Evolutionary conservation across 306 rosid species (phyloP).

Genomic region (Vigna trinervia): DNA sequence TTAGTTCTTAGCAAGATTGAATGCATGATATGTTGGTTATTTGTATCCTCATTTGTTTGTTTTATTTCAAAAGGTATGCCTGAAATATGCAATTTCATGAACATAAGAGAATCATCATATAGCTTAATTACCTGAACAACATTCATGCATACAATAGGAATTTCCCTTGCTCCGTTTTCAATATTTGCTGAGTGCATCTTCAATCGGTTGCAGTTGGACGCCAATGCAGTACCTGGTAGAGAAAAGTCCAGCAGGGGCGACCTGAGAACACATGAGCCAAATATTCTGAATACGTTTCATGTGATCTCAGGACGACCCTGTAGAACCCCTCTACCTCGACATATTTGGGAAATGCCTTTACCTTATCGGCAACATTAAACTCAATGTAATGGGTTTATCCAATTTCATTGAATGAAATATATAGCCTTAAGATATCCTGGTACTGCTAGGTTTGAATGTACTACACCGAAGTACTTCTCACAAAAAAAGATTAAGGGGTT

Average conservation of each 20-base stretch:
- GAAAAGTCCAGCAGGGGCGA: slow-evolving; percentile 76
- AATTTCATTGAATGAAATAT: slow-evolving; percentile 8
- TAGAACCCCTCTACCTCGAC: slow-evolving; percentile 54
- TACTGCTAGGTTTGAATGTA: slow-evolving; percentile 50
- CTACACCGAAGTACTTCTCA: slow-evolving; percentile 45
- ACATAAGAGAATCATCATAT: slow-evolving; percentile 29
- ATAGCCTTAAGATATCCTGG: slow-evolving; percentile 35
- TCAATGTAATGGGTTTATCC: slow-evolving; percentile 3
- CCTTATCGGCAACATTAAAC: not conserved
- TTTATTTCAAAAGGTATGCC: not conserved
- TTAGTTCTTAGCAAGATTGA: slow-evolving; percentile 12
- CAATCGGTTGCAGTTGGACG: not conserved
- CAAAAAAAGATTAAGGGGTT: slow-evolving; percentile 3
- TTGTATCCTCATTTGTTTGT: not conserved
- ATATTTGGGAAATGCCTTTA: not conserved
- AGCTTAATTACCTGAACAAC: slow-evolving; percentile 27
- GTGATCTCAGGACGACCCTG: slow-evolving; percentile 74
- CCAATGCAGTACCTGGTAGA: slow-evolving; percentile 31
- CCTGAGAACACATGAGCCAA: slow-evolving; percentile 77
- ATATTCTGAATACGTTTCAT: slow-evolving; percentile 2
- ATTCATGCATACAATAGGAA: slow-evolving; percentile 18
- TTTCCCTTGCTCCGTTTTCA: not conserved
- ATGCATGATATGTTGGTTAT: slow-evolving; percentile 4
- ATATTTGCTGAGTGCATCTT: not conserved
- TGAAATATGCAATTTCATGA: slow-evolving; percentile 1